Evolutionary conservation across 2,329 filamentous ascomycete species (phyloP), one percentile per base, ranked within the genome.

Genomic region (Drechslerella dactyloides): DNA sequence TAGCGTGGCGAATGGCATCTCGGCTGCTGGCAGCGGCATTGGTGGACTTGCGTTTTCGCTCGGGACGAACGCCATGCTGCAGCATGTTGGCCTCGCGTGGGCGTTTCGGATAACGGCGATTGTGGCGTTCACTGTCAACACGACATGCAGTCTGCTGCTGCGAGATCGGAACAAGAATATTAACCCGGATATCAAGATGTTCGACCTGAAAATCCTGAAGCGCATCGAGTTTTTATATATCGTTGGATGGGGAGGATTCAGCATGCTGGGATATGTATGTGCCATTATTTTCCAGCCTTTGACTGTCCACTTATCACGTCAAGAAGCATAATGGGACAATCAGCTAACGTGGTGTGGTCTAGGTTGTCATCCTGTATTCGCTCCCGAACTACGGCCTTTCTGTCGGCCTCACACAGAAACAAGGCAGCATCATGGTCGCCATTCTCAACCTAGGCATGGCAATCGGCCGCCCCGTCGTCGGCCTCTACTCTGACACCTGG

Each of bases 11-110:
- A 91, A 89, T 73, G 86, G 88, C 0, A 82, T 90, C 17, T 82
- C 84, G 0, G 85, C 89, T 0, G 84, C 85, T n/a, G 90, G 90
- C 1, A 87, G 85, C 15, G 90, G 90, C 0, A 81, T 93, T 4
- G 90, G 90, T n/a, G 90, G 90, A 0, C 80, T 91, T 27, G 79
- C 86, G 1, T 91, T 90, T 79, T 87, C 85, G 0, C 82, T 91
- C 4, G 85, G 85, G 0, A 83, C 88, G 0, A 87, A 89, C 30
- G 85, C 87, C 40, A 89, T 91, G 84, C 88, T 91, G 64, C 78
- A 83, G 27, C 83, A 82, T 17, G 82, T 90, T 6, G 85, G 87
- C 0, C 80, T 91, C 1, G 80, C 83, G 0, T 91, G 89, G 89
- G 83, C 87, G 0, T 89, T 89, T 74, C 82, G 88, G 10, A 84